phyloP scores from a whole-genome alignment of 2,329 filamentous ascomycete genomes.

The Phaeomoniella chlamydospora region DNA sequence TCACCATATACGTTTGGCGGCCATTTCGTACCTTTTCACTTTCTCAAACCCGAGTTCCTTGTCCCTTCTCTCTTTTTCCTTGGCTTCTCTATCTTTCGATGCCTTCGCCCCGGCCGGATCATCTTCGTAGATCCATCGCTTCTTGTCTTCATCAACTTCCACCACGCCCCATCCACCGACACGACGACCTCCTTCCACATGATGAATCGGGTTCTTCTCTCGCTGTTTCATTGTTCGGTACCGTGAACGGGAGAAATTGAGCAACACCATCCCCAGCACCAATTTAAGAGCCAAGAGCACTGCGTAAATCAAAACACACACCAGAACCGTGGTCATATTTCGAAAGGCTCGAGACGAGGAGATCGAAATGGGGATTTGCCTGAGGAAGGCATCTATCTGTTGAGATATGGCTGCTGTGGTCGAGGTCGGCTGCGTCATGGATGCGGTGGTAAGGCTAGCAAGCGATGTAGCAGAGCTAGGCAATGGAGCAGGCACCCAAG shows the following conservation, averaged over 20 bases:
- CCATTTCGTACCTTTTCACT: conserved; percentile 81
- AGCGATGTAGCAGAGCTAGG: conserved; percentile 20
- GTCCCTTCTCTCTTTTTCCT: conserved; percentile 39
- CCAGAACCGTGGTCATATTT: conserved; percentile 60
- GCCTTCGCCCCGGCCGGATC: conserved; percentile 57
- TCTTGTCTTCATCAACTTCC: conserved; percentile 77
- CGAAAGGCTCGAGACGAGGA: conserved; percentile 25
- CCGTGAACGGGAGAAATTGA: conserved; percentile 63
- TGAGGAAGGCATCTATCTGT: conserved; percentile 21
- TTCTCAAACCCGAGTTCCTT: conserved; percentile 49
- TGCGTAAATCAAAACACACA: conserved; percentile 75
- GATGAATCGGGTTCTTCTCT: conserved; percentile 47
- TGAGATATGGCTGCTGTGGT: conserved; percentile 37
- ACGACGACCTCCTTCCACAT: conserved; percentile 60
- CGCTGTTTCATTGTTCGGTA: conserved; percentile 68
- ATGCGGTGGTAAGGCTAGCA: conserved; percentile 40
- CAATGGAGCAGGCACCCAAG: conserved; percentile 48
- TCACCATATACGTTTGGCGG: conserved; percentile 91
- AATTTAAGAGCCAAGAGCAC: conserved; percentile 75
- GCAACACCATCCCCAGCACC: conserved; percentile 71
- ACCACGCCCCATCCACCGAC: conserved; percentile 73
- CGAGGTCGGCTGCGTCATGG: conserved; percentile 41
- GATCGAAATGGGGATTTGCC: conserved; percentile 24
- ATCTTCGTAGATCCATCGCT: conserved; percentile 75
- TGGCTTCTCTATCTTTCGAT: conserved; percentile 46